Base-by-base conservation (phyloP, 331 rosid species). In the Quercus tomentella region DNA sequence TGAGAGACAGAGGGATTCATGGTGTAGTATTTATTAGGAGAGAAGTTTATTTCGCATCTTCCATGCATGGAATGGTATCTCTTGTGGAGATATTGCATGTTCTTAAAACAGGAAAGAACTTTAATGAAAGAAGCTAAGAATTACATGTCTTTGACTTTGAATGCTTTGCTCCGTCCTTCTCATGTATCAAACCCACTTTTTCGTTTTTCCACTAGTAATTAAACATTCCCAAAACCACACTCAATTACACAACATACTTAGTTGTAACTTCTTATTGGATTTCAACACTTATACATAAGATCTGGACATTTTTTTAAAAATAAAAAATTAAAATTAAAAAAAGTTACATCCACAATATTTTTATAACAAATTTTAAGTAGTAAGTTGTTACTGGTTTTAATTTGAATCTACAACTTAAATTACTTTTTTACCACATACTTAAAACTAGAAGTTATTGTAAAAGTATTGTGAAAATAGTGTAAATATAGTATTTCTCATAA, bases 221-320 rank as follows among this genome's bases (percentile, higher is more conserved):
- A n/a, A 41, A 41, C 45, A 2, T 41, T 41, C 45, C 45, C 12
- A 41, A 8, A 41, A 41, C 9, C 12, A 8, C 0, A 8, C 45
- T 41, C 3, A 41, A 41, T 1, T 41, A 41, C 45, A 2, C 45
- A 41, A 8, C 3, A 41, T 41, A 7, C 1, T 41, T 41, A 8
- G 45, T 41, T 41, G 45, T 41, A 41, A 41, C 2, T 41, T 41
- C 0, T 8, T 0, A 41, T 41, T 41, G 0, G 3, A 41, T 41
- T 41, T 41, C 11, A 41, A 41, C 12, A 8, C 3, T 41, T 41
- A 8, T 41, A 41, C 12, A 8, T 8, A 41, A 0, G 9, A 8
- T 41, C 0, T 0, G 0, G 1, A 41, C 45, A 0, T 0, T 7
- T 37, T 37, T 37, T 8, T 37, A 7, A 0, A 6, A 56, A 56